Evolutionary conservation across 2,329 filamentous ascomycete species (phyloP), one percentile per base, ranked within the genome.

Genomic region (Cordyceps tenuipes): DNA sequence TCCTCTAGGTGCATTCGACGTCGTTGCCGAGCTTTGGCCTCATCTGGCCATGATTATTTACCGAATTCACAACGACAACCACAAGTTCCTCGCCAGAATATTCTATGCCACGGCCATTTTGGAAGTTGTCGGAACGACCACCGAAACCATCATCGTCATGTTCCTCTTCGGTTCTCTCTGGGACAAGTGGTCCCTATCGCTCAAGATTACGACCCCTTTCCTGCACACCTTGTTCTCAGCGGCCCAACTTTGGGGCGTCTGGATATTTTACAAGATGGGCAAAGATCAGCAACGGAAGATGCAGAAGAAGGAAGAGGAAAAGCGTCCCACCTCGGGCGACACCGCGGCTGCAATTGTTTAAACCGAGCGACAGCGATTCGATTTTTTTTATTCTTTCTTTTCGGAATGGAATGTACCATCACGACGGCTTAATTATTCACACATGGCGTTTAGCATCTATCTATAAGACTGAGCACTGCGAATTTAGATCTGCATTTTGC

Each of bases 21-120:
- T 61, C 10, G 29, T 61, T 26, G 60, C 60, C 41, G 60, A 61
- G 29, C 54, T 61, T 10, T 61, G 60, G 60, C 60, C 60, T n/a
- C 60, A 61, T 44, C 26, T 61, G 15, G 60, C 60, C 31, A 61
- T 61, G 60, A 61, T 61, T 15, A 15, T 61, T 10, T 61, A 61
- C 34, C 60, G 60, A 44, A n/a, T 44, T 1, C 55, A 61, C 10
- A 5, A 47, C 36, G 41, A 49, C 4, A 54, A 61, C 26, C 60
- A 61, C 29, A n/a, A 19, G n/a, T 49, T 61, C 8, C 34, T 61
- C 12, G 31, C 48, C 15, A 36, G 60, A 5, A 61, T 61, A 2
- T 61, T 61, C n/a, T 61, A 58, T 15, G 54, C 49, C 12, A 61
- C 60, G 12, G 53, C 53, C 0, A 47, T 58, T 21, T n/a, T 61